Conservation (phyloP, 768 basidiomycete species). For the Boletus subcaerulescens region DNA sequence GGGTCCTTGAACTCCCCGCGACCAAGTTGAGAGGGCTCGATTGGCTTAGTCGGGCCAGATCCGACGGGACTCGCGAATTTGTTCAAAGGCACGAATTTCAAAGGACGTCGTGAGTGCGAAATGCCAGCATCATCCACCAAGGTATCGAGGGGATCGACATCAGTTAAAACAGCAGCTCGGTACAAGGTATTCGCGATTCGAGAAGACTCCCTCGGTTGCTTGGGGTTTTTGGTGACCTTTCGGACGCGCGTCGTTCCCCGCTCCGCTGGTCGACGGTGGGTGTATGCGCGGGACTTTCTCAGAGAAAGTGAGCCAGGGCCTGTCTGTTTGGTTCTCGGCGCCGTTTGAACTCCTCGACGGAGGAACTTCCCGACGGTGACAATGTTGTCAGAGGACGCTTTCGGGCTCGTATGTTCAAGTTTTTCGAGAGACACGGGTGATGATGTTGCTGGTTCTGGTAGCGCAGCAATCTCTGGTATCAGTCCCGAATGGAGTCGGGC, state of each 20-base stretch:
- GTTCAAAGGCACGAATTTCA: slow-evolving; percentile 27
- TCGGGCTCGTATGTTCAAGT: not conserved
- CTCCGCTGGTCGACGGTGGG: not conserved
- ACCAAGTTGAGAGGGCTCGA: not conserved
- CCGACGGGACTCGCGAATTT: slow-evolving; percentile 12
- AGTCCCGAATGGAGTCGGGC: not conserved
- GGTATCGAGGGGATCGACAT: slow-evolving; percentile 22
- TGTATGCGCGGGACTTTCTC: slow-evolving; percentile 20
- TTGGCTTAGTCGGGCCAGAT: not conserved
- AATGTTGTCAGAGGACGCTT: not conserved
- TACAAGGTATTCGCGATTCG: slow-evolving; percentile 15
- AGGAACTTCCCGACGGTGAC: slow-evolving; percentile 31
- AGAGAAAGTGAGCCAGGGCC: not conserved
- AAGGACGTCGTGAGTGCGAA: slow-evolving; percentile 20
- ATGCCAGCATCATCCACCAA: slow-evolving; percentile 9
- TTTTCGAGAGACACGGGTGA: not conserved
- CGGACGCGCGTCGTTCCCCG: not conserved
- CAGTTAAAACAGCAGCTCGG: slow-evolving; percentile 28
- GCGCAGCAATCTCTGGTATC: slow-evolving; percentile 19
- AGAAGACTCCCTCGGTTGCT: not conserved
- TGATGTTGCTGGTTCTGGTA: slow-evolving; percentile 6
- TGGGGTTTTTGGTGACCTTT: not conserved
- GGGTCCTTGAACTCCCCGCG: not conserved
- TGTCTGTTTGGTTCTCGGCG: not conserved
- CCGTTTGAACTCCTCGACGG: slow-evolving; percentile 4